A percentile compares a stretch with the other conserved stretches of the same genome.
Conservation (phyloP, 164 flowering plant species). For the Pachysandra terminalis region DNA sequence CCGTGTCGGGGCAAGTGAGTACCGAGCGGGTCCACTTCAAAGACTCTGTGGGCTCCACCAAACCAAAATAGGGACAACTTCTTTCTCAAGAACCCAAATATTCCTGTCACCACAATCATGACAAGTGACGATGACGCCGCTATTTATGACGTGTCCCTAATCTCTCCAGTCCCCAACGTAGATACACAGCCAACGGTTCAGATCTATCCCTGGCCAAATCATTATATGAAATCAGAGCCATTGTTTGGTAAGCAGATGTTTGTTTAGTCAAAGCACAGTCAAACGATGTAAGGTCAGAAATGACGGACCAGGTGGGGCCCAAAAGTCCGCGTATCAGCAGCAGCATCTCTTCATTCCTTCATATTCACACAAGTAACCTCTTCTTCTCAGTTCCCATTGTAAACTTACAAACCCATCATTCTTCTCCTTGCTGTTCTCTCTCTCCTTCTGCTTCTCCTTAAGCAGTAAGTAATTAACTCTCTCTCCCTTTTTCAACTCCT, state of each 20-base stretch:
- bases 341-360: slow-evolving; percentile 49
- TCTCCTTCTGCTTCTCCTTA: slow-evolving; percentile 3
- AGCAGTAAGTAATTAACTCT: not conserved
- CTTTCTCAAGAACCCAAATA: slow-evolving; percentile 60
- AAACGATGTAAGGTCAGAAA: slow-evolving; percentile 6
- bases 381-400: not conserved
- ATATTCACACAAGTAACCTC: slow-evolving; percentile 33
- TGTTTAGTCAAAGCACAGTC: slow-evolving; percentile 12
- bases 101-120: slow-evolving; percentile 39
- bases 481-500: slow-evolving; percentile 2
- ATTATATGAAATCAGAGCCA: slow-evolving; percentile 13
- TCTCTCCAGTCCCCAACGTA: slow-evolving; percentile 1
- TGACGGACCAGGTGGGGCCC: slow-evolving; percentile 14
- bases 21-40: not conserved
- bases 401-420: not conserved
- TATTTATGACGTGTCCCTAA: slow-evolving; percentile 33
- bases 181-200: too few relatives aligned
- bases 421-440: slow-evolving; percentile 6
- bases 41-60: slow-evolving; percentile 28
- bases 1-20: not conserved
- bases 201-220: too few relatives aligned
- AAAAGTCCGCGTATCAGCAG: not conserved
- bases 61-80: slow-evolving; percentile 51
- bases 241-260: not conserved
- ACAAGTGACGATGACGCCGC: slow-evolving; percentile 24